Evolutionary conservation across 345 rosid genomes (phyloP).

Genomic region (Linum trigynum): DNA sequence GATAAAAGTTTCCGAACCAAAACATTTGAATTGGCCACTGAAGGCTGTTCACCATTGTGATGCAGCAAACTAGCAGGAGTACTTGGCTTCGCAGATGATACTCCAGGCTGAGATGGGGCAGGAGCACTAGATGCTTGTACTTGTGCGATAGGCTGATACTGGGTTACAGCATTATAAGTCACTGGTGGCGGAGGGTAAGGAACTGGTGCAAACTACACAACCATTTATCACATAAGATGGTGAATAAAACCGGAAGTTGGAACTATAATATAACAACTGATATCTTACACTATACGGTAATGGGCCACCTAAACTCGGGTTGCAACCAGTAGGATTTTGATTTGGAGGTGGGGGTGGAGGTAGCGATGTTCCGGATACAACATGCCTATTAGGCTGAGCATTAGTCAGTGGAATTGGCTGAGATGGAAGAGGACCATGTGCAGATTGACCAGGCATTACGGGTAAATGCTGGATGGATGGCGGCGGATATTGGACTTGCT

Average conservation of each 20-base stretch:
- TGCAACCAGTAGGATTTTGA: slow-evolving; percentile 40
- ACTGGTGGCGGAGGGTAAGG: slow-evolving; percentile 42
- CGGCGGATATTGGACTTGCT: slow-evolving; percentile 52
- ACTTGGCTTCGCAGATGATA: slow-evolving; percentile 34
- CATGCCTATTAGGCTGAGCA: slow-evolving; percentile 40
- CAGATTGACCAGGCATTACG: slow-evolving; percentile 52
- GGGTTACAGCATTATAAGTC: slow-evolving; percentile 28
- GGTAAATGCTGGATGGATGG: slow-evolving; percentile 54
- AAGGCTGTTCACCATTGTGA: slow-evolving; percentile 37
- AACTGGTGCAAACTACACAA: slow-evolving; percentile 55
- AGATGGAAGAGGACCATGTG: slow-evolving; percentile 43
- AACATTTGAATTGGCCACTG: slow-evolving; percentile 24
- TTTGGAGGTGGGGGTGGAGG: slow-evolving; percentile 46
- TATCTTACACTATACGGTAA: slow-evolving; percentile 59
- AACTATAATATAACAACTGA: slow-evolving; percentile 4
- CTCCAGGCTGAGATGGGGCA: slow-evolving; percentile 39
- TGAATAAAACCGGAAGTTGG: slow-evolving; percentile 14
- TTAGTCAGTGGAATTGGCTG: slow-evolving; percentile 40
- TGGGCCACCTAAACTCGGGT: slow-evolving; percentile 46
- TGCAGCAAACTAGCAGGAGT: slow-evolving; percentile 31
- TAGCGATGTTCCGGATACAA: slow-evolving; percentile 39
- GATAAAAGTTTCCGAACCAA: slow-evolving; percentile 27
- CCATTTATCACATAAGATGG: slow-evolving; percentile 7
- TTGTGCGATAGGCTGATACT: slow-evolving; percentile 45
- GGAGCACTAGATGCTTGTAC: slow-evolving; percentile 39